phyloP scores from a whole-genome alignment of 2,329 filamentous ascomycete genomes.

The Ceratocystiopsis sp. region DNA sequence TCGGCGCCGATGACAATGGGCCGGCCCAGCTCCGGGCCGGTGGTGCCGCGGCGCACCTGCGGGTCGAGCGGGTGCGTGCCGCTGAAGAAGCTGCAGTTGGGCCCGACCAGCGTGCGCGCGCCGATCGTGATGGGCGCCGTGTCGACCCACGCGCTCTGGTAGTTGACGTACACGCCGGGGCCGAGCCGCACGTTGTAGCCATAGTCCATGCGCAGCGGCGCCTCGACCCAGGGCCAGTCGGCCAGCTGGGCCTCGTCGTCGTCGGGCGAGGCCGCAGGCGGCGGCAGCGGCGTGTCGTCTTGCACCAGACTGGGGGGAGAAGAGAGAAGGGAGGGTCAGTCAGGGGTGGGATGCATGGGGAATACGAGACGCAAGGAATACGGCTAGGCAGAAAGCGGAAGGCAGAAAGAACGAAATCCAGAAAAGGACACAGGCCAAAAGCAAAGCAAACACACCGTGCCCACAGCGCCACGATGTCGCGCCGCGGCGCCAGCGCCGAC shows the following conservation, averaged over 20 bases:
- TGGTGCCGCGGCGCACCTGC: slow-evolving; percentile 51
- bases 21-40: slow-evolving; percentile 58
- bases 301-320: slow-evolving; percentile 10
- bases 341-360: too few species aligned
- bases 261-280: slow-evolving; percentile 33
- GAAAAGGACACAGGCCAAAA: too few species aligned
- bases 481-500: slow-evolving; percentile 37
- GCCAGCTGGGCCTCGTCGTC: slow-evolving; percentile 49
- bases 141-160: slow-evolving; percentile 59
- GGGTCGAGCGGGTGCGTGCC: slow-evolving; percentile 67
- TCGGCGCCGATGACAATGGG: slow-evolving; percentile 65
- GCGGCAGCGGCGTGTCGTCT: slow-evolving; percentile 47
- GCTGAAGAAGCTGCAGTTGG: slow-evolving; percentile 60
- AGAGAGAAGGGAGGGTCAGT: too few species aligned
- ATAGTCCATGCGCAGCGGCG: slow-evolving; percentile 58
- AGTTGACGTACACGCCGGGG: slow-evolving; percentile 56
- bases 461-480: slow-evolving; percentile 50
- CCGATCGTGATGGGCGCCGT: slow-evolving; percentile 61
- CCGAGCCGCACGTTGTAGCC: slow-evolving; percentile 59
- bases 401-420: too few species aligned
- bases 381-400: too few species aligned
- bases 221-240: slow-evolving; percentile 50
- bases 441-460: too few species aligned
- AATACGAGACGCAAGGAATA: slow-evolving; percentile 13
- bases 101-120: slow-evolving; percentile 59